Conservation (phyloP, 257 asterid genomes). For the Solanum peruvianum region DNA sequence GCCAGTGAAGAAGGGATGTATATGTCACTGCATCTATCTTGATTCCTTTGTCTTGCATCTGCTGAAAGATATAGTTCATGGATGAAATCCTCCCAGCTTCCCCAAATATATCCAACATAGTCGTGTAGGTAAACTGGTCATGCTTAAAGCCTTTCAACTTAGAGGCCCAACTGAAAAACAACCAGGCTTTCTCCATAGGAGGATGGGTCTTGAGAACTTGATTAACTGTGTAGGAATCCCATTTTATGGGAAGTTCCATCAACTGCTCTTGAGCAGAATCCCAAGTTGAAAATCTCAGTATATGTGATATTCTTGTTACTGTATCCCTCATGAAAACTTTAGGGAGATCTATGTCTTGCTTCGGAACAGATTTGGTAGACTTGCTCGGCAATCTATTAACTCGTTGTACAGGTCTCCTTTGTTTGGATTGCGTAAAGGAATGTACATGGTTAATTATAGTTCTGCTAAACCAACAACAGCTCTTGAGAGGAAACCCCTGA, state of each 20-base stretch:
- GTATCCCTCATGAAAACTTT: slow-evolving; percentile 37
- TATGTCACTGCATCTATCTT: slow-evolving; percentile 72
- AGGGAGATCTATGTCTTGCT: slow-evolving; percentile 12
- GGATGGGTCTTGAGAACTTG: slow-evolving; percentile 92
- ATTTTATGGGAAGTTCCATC: slow-evolving; percentile 39
- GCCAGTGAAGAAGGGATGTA: slow-evolving; percentile 81
- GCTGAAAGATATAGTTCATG: slow-evolving; percentile 57
- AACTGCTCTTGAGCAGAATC: slow-evolving; percentile 64
- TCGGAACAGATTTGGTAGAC: slow-evolving; percentile 14
- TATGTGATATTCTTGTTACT: slow-evolving; percentile 42
- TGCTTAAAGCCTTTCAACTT: slow-evolving; percentile 50
- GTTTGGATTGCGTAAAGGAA: slow-evolving; percentile 1
- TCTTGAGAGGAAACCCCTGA: not conserved
- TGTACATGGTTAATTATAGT: not conserved
- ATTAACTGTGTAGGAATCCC: slow-evolving; percentile 86
- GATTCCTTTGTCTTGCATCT: slow-evolving; percentile 65
- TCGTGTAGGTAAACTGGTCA: slow-evolving; percentile 84
- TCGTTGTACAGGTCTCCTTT: slow-evolving; percentile 12
- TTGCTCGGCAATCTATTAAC: slow-evolving; percentile 8
- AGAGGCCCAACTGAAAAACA: slow-evolving; percentile 86
- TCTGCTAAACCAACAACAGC: slow-evolving; percentile 11
- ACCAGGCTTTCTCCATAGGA: slow-evolving; percentile 92
- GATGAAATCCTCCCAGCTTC: slow-evolving; percentile 76
- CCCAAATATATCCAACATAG: slow-evolving; percentile 94
- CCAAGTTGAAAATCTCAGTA: slow-evolving; percentile 69